Evolutionary conservation across 1,139 yeast species (phyloP).

Genomic region (Wickerhamiella infanticola): DNA sequence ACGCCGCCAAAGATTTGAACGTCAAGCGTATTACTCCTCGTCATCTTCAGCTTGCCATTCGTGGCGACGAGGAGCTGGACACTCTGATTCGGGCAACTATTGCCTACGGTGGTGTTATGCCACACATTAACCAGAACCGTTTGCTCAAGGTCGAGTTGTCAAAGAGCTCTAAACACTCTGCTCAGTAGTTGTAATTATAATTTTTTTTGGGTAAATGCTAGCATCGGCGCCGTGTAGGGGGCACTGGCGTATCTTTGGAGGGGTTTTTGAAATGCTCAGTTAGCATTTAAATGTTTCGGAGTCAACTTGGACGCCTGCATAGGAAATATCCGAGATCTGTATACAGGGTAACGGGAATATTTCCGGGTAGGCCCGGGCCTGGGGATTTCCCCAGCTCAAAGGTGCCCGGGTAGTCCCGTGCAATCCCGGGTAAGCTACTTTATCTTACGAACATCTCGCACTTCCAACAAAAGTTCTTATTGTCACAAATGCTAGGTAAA

Average conservation of each 20-base stretch:
- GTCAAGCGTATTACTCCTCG: constrained; percentile 98
- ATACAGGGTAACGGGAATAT: too few species aligned
- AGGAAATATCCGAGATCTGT: too few species aligned
- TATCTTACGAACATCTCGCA: too few species aligned
- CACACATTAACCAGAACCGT: constrained; percentile 89
- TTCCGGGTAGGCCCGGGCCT: neutral
- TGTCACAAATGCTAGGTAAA: neutral
- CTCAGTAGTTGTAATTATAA: neutral
- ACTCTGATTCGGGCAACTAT: constrained; percentile 92
- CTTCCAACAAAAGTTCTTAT: too few species aligned
- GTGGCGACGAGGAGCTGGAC: constrained; percentile 98
- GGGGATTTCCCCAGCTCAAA: neutral
- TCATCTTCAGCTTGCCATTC: constrained; percentile 93
- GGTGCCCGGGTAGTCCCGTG: neutral
- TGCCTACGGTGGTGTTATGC: constrained; percentile 98
- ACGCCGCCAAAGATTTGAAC: constrained; percentile 96
- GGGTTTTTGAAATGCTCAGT: too few species aligned
- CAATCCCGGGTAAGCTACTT: neutral
- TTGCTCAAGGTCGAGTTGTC: constrained; percentile 85
- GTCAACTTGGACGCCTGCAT: too few species aligned
- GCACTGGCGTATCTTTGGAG: too few species aligned
- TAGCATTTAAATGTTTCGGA: too few species aligned
- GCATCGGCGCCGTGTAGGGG: too few species aligned
- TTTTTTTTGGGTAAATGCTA: neutral
- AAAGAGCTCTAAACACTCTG: constrained; percentile 30